Base-by-base conservation (phyloP, 768 basidiomycete genomes). In the Infundibulicybe gibba region DNA sequence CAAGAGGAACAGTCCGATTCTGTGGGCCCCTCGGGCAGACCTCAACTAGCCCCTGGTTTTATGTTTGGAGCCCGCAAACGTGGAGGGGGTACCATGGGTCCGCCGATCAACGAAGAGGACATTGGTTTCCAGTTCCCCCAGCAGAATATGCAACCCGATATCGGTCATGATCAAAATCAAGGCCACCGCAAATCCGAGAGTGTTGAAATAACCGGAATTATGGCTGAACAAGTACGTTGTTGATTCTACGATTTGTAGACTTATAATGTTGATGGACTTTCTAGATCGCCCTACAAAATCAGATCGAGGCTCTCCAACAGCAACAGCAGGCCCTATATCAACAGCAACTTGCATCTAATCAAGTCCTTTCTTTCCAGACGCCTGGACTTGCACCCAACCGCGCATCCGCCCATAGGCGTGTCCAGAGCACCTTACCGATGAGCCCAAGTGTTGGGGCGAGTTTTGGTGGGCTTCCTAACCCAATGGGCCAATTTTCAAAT, bases 321-420 rank as follows among this genome's bases (percentile, higher is more conserved):
- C 92, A 95, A 52, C 92, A 95, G 55, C 87, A 92, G 54, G 88
- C 83, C 19, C 77, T 95, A 32, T 89, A 93, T 60, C 90, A 93
- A 59, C 90, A 91, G 49, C 90, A 94, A 55, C 75, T 95, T 46
- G 91, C 88, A 2, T 91, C 90, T 25, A 90, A 90, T 58, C 85
- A 87, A 54, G 86, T 93, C 41, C 69, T 92, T 41, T 87, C 87
- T 33, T 81, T 85, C 61, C 87, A 86, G 61, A 87, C 85, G 11
- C 76, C 87, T 41, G 88, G 88, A 8, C 75, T 90, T 51, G 83
- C 71, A 40, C 83, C 85, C 17, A 74, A 72, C 54, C 83, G 83
- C 54, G 67, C 56, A 38, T 54, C 64, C 31, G 70, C 67, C 30
- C 91, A 94, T 56, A 77, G 91, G 45, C 89, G 91, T 41, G 90